Evolutionary conservation across 2,329 filamentous ascomycete genomes (phyloP).

Genomic region (Dactylellina sp.): DNA sequence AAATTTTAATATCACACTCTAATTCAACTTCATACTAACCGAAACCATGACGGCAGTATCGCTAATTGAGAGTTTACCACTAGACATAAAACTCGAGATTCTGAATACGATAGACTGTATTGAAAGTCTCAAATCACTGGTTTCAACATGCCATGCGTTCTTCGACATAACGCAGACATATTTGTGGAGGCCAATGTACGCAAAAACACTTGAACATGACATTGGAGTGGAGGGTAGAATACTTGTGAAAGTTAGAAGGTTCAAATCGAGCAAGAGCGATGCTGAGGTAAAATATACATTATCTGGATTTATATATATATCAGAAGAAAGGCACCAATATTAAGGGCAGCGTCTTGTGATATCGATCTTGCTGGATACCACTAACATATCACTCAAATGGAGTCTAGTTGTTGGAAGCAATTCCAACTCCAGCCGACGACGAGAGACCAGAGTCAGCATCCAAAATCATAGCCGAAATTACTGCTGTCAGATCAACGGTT

Average conservation of each 20-base stretch:
- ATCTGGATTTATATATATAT: neutral
- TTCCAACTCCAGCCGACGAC: conserved; percentile 23
- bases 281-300: conserved; percentile 22
- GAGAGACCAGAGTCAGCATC: conserved; percentile 11
- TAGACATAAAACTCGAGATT: conserved; percentile 42
- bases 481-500: conserved; percentile 18
- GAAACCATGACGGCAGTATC: neutral
- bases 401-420: conserved; percentile 17
- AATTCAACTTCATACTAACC: neutral
- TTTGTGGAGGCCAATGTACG: conserved; percentile 31
- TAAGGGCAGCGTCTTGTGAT: too few relatives aligned
- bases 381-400: neutral
- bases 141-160: conserved; percentile 33
- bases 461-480: conserved; percentile 13
- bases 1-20: neutral
- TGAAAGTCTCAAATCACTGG: conserved; percentile 4
- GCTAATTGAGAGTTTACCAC: conserved; percentile 7
- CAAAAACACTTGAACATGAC: conserved; percentile 22
- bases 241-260: conserved; percentile 32
- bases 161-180: conserved; percentile 31
- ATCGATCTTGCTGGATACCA: neutral
- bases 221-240: conserved; percentile 13
- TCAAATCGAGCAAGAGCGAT: conserved; percentile 29
- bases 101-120: conserved; percentile 17
- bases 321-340: too few relatives aligned